Base-by-base conservation (phyloP, 495 filamentous ascomycete species). In the Pyrenopolyporus hunteri region DNA sequence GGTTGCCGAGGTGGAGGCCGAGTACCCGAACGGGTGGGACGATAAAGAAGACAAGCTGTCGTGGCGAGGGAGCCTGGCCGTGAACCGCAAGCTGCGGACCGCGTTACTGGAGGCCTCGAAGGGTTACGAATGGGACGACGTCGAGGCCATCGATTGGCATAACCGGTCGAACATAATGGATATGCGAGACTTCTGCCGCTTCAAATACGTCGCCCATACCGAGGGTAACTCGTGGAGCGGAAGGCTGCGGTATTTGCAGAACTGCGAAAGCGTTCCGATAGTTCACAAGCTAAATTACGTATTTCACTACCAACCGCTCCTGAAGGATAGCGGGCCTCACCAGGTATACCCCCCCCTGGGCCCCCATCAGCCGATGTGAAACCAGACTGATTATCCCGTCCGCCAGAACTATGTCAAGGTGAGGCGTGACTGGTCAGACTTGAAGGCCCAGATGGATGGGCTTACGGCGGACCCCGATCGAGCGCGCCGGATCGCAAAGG, bases 221-320 rank as follows among this genome's bases (percentile, higher is more conserved):
- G 83, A 87, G 71, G 83, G 83, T 0, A 73, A 84, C 31, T 78
- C 83, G 1, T 85, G 84, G 65, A 81, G 78, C 13, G 83, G 80
- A 19, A 70, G 79, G 26, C 73, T 83, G 23, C 79, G 79, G 52
- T 83, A 78, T 63, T 69, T 78, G 40, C 78, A 80, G 70, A 73
- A 80, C 48, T 83, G 80, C 49, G 61, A 68, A 0, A 78, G 73
- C 29, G 75, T 82, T 0, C 67, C 79, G 14, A 55, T 82, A 22
- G 79, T 76, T 4, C 80, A 80, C 44, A 69, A 79, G 19, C 68
- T 78, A 10, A 62, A 72, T 22, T 82, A 77, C 73, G 68, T 74
- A n/a, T 67, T 78, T 22, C 72, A 76, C 49, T 75, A 77, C 45
- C 71, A 76, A 29, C 71, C 70, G 23, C 73, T 82, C 5, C 45